These are phyloP conservation scores for Delphinella strobiligena DNA, from an alignment of 2,329 filamentous ascomycete species.

Conservation along the genomic window DNA sequence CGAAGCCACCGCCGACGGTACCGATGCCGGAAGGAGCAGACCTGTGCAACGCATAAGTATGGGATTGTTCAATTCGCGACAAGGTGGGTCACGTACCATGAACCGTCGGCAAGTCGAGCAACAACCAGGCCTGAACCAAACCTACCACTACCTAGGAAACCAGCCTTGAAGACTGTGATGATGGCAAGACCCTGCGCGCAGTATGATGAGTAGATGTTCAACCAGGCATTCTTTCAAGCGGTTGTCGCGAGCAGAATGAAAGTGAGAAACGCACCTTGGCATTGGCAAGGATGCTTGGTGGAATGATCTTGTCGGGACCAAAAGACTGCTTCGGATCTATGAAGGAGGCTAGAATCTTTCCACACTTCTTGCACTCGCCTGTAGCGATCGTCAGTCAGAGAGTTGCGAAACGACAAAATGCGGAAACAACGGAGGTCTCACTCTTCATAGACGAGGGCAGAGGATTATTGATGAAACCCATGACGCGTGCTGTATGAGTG, in stretches of 20 bases:
- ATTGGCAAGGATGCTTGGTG: constrained; percentile 74
- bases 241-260: no score
- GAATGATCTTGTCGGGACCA: constrained; percentile 94
- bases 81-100: constrained; percentile 37
- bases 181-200: constrained; percentile 58
- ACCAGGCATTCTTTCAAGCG: no score
- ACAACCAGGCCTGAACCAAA: constrained; percentile 77
- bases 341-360: constrained; percentile 90
- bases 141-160: constrained; percentile 70
- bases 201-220: constrained; percentile 2
- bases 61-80: not conserved
- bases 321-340: constrained; percentile 88
- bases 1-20: constrained; percentile 69
- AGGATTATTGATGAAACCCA: constrained; percentile 42
- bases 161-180: constrained; percentile 76
- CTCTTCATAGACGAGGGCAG: constrained; percentile 41
- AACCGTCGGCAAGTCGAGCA: constrained; percentile 62
- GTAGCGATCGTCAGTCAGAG: constrained; percentile 15
- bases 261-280: constrained; percentile 58
- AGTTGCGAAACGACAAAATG: constrained; percentile 2
- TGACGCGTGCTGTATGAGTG: constrained; percentile 14
- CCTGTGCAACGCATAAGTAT: constrained; percentile 9
- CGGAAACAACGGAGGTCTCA: constrained; percentile 21
- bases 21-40: constrained; percentile 72
- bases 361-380: constrained; percentile 97